Conservation (phyloP, 2,329 filamentous ascomycete species). For the Aaosphaeria arxii region DNA sequence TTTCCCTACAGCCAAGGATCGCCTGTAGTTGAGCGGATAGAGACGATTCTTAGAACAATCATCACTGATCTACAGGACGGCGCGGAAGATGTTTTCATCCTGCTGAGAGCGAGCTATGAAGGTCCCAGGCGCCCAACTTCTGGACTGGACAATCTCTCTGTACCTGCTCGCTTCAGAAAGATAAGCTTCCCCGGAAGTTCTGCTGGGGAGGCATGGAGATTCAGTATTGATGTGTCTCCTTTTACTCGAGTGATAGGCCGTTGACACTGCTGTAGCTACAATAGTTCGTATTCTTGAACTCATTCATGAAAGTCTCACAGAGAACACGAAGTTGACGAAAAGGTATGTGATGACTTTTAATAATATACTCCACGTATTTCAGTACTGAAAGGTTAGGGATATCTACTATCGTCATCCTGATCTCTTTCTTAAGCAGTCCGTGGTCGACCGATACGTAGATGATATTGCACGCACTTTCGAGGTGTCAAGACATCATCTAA, state of each 20-base stretch:
- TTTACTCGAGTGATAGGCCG: background rate
- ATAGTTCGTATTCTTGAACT: slow-evolving; percentile 55
- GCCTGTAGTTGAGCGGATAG: too few species aligned
- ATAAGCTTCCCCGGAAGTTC: slow-evolving; percentile 54
- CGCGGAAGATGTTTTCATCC: too few species aligned
- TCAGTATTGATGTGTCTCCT: slow-evolving; percentile 36
- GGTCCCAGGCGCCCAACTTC: too few species aligned
- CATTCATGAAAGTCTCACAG: slow-evolving; percentile 51
- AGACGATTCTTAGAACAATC: too few species aligned
- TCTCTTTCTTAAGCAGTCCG: slow-evolving; percentile 65
- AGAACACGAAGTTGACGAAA: slow-evolving; percentile 53
- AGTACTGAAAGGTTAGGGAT: slow-evolving; percentile 51
- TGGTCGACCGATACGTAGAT: slow-evolving; percentile 71
- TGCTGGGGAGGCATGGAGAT: slow-evolving; percentile 57
- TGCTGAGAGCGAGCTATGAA: too few species aligned
- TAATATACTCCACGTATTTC: too few species aligned
- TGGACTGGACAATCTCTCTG: too few species aligned
- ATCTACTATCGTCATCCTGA: slow-evolving; percentile 76
- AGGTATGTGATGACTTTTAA: slow-evolving; percentile 37
- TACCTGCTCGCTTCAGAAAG: too few species aligned
- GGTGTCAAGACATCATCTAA: slow-evolving; percentile 62
- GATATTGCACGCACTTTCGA: slow-evolving; percentile 69
- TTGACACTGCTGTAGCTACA: slow-evolving; percentile 42
- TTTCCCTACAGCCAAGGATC: too few species aligned
- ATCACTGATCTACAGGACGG: too few species aligned